These are phyloP conservation scores for Teunomyces cretensis DNA, from an alignment of 805 yeast genomes.

Conservation along the genomic window DNA sequence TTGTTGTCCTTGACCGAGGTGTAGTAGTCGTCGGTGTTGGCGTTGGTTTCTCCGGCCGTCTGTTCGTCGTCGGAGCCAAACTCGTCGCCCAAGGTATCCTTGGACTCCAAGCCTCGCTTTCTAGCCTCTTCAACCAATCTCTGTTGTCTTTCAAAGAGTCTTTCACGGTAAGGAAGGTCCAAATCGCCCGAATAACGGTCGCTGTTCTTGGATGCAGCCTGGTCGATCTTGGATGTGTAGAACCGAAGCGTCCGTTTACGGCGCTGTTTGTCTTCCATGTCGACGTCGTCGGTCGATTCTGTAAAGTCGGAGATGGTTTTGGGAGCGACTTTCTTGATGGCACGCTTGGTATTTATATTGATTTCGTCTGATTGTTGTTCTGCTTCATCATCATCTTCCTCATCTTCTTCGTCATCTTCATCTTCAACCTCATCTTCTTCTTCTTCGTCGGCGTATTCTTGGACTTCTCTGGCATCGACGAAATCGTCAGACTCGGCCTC, in stretches of 20 bases:
- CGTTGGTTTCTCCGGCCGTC: too few relatives aligned
- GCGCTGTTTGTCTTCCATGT: slow-evolving; percentile 78
- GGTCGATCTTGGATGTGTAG: slow-evolving; percentile 96
- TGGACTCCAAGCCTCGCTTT: slow-evolving; percentile 66
- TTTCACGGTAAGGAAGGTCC: slow-evolving; percentile 89
- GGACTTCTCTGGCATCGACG: slow-evolving; percentile 5
- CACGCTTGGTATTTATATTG: slow-evolving; percentile 46
- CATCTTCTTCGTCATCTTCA: slow-evolving; percentile 16
- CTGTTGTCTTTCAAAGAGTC: slow-evolving; percentile 87
- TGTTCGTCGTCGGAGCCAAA: slow-evolving; percentile 49
- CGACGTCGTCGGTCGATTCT: slow-evolving; percentile 81
- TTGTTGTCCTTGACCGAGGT: slow-evolving; percentile 50
- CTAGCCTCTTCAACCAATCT: slow-evolving; percentile 85
- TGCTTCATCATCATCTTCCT: slow-evolving; percentile 18
- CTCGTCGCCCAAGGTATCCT: slow-evolving; percentile 56
- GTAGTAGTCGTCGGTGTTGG: slow-evolving; percentile 60
- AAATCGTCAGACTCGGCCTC: slow-evolving; percentile 1
- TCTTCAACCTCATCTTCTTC: slow-evolving; percentile 23
- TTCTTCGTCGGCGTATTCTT: slow-evolving; percentile 10
- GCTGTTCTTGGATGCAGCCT: slow-evolving; percentile 62
- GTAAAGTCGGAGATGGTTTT: slow-evolving; percentile 49
- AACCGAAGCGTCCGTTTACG: slow-evolving; percentile 84
- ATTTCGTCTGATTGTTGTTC: slow-evolving; percentile 30
- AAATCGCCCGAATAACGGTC: slow-evolving; percentile 75
- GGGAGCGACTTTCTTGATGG: slow-evolving; percentile 36